A percentile compares a stretch with the other conserved stretches of the same genome.
phyloP scores from a whole-genome alignment of 176 grass and related monocot species.

The Carex cristatella region DNA sequence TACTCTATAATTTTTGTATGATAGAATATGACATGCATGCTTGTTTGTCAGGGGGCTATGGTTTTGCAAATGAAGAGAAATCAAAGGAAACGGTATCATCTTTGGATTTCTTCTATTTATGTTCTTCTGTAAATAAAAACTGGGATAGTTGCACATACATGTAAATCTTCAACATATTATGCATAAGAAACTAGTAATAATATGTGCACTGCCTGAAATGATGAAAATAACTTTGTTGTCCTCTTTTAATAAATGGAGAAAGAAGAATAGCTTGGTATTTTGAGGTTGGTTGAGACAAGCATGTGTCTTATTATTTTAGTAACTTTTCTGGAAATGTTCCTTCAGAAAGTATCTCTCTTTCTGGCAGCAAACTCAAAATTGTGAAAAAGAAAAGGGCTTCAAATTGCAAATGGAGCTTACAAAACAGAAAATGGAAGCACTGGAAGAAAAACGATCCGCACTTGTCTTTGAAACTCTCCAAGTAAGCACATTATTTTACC shows the following conservation, averaged over 20 bases:
- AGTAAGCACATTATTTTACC: constrained; percentile 26
- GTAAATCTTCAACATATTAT: neutral
- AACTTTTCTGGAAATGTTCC: neutral
- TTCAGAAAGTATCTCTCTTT: neutral
- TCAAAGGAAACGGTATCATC: neutral
- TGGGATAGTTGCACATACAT: neutral
- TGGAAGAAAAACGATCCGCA: constrained; percentile 49
- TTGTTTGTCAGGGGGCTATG: constrained; percentile 11
- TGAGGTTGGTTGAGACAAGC: neutral
- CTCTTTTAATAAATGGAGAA: neutral
- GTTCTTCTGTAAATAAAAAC: neutral
- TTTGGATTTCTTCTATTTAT: constrained; percentile 5
- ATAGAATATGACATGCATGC: neutral
- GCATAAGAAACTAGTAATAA: neutral
- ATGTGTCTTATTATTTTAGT: neutral
- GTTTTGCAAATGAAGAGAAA: constrained; percentile 3
- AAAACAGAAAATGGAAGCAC: constrained; percentile 44
- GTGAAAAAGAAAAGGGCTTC: constrained; percentile 32
- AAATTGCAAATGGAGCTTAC: constrained; percentile 30
- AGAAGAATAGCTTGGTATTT: neutral
- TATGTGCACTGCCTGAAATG: neutral
- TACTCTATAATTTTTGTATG: neutral
- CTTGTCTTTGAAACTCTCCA: constrained; percentile 43
- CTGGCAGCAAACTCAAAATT: constrained; percentile 36
- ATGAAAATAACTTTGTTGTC: neutral